Base-by-base conservation (phyloP, 192 early-diverging fungal genomes). In the Nowakowskiella sp. region DNA sequence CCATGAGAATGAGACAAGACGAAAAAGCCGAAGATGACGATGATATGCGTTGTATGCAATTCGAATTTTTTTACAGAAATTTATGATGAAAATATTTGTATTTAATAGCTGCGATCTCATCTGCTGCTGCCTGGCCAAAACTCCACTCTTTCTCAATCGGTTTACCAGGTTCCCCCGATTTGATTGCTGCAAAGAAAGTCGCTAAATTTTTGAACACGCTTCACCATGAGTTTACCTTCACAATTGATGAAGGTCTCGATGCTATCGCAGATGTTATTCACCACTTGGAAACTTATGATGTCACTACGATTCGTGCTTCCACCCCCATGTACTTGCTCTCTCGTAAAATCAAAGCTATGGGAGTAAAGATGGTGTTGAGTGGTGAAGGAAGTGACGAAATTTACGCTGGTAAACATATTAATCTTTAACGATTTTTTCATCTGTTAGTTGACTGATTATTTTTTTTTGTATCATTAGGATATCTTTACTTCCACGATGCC, bases 261-360 rank as follows among this genome's bases (percentile, higher is more conserved):
- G 93, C 95, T 10, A 76, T 98, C 24, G 76, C 74, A 43, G 95
- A 98, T 70, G 90, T 98, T 47, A 88, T 98, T 66, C 88, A 90
- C 62, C 92, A 98, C 67, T 71, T 98, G 32, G 95, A 98, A 72
- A 98, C 95, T 0, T 98, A 98, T 71, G 95, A 98, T 69, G 95
- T 98, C 10, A 98, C 95, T 27, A 98, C 95, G 26, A 80, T 98
- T 58, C 84, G 95, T 39, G 95, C 95, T 1, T 92, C 89, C 22
- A 98, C 95, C n/a, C 95, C 95, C 51, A 98, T 98, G 95, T 98
- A 96, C 73, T 80, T 98, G 31, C 71, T 98, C 34, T 91, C 89
- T 52, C 85, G 95, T 55, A 94, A 93, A 77, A 94, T 98, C 81
- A 98, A 92, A 70, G 88, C 91, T 30, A 92, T 89, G 63, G 92